Conservation (phyloP, 106 monocot genomes). For the Dendrobium catenatum region DNA sequence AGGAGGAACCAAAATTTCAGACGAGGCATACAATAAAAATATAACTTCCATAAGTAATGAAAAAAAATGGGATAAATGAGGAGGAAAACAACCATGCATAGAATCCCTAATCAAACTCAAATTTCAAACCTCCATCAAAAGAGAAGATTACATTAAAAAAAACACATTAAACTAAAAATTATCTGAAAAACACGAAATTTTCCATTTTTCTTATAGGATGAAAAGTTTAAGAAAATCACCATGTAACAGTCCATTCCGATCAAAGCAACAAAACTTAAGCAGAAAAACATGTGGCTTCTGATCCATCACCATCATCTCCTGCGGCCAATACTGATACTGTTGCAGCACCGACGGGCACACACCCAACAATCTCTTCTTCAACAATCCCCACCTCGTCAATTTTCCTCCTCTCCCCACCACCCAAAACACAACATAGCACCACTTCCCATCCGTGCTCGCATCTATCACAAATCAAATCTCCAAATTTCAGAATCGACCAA, state of each 20-base stretch:
- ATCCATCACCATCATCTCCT: conserved; percentile 23
- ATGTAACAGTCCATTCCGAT: conserved; percentile 75
- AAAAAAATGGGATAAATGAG: neutral
- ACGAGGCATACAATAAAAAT: neutral
- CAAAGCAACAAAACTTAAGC: conserved; percentile 81
- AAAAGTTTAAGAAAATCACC: conserved; percentile 24
- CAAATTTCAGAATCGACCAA: neutral
- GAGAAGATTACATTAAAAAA: neutral
- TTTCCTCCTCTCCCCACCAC: conserved; percentile 36
- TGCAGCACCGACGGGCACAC: conserved; percentile 52
- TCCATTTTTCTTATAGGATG: neutral
- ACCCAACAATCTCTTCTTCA: conserved; percentile 71
- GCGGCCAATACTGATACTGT: conserved; percentile 18
- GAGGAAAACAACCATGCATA: neutral
- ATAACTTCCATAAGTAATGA: neutral
- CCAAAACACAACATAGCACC: conserved; percentile 90
- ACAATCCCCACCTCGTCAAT: conserved; percentile 48
- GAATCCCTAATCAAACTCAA: neutral
- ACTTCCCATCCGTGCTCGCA: conserved; percentile 79
- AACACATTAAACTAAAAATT: neutral
- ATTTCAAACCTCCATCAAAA: neutral
- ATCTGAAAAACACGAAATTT: neutral
- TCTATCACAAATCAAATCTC: conserved; percentile 24
- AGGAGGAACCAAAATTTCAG: neutral
- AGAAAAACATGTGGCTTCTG: conserved; percentile 53